phyloP scores from a whole-genome alignment of 1,284 basidiomycete species.

The Inonotus hispidus region DNA sequence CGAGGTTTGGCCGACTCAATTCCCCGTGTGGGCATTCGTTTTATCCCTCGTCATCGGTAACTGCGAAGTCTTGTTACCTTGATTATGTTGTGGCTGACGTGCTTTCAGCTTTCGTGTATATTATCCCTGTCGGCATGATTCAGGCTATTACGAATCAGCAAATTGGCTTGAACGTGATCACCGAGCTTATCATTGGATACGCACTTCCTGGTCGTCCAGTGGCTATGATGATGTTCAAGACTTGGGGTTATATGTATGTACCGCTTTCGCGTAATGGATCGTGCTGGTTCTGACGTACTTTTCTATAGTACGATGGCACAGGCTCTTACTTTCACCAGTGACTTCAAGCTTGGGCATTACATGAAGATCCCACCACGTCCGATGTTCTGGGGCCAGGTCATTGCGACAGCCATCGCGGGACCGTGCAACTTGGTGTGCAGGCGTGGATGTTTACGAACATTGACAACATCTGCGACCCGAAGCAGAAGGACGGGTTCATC shows the following conservation, averaged over 20 bases:
- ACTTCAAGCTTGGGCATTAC: slow-evolving; percentile 35
- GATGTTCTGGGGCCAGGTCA: slow-evolving; percentile 34
- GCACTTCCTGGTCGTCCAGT: slow-evolving; percentile 32
- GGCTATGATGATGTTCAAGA: slow-evolving; percentile 38
- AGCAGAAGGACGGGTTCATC: slow-evolving; percentile 33
- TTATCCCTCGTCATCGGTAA: slow-evolving; percentile 30
- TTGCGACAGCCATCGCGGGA: slow-evolving; percentile 39
- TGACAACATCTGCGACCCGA: slow-evolving; percentile 28
- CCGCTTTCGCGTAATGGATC: slow-evolving; percentile 38
- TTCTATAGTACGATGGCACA: slow-evolving; percentile 21
- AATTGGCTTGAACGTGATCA: slow-evolving; percentile 38
- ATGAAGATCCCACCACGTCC: slow-evolving; percentile 38
- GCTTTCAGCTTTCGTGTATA: slow-evolving; percentile 33
- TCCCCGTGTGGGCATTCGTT: slow-evolving; percentile 34
- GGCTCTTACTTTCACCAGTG: slow-evolving; percentile 31
- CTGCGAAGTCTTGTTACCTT: neutral
- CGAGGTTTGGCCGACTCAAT: slow-evolving; percentile 30
- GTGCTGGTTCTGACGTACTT: slow-evolving; percentile 24
- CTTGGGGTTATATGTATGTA: slow-evolving; percentile 31
- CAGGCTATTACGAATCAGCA: slow-evolving; percentile 42
- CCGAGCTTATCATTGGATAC: slow-evolving; percentile 43
- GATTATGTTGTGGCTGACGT: neutral
- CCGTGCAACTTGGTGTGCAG: slow-evolving; percentile 37
- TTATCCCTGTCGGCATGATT: slow-evolving; percentile 44
- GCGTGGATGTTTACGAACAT: slow-evolving; percentile 39